phyloP scores from a whole-genome alignment of 345 rosid genomes.

The Salix caprea region DNA sequence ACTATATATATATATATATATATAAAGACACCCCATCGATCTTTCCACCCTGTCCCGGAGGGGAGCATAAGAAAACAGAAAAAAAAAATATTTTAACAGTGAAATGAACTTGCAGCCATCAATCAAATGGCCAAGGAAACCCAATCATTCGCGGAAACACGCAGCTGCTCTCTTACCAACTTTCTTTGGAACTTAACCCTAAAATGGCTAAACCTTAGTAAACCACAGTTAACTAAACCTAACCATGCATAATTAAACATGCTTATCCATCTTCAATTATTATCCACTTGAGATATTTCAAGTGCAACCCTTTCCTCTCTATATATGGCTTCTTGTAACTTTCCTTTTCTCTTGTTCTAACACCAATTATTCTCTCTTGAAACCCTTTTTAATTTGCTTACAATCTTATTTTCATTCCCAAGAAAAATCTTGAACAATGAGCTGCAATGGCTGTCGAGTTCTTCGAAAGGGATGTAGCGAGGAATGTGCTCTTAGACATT shows the following conservation, averaged over 20 bases:
- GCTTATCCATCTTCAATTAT: not conserved
- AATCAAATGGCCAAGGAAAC: slow-evolving; percentile 38
- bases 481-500: slow-evolving; percentile 63
- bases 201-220: not conserved
- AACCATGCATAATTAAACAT: not conserved
- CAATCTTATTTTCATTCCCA: not conserved
- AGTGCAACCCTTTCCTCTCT: not conserved
- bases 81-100: slow-evolving; percentile 1
- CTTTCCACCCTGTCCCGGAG: not conserved
- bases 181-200: slow-evolving; percentile 40
- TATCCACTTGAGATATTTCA: not conserved
- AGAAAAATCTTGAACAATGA: slow-evolving; percentile 36
- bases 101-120: not conserved
- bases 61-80: not conserved
- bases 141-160: slow-evolving; percentile 52
- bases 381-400: not conserved
- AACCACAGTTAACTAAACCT: slow-evolving; percentile 13
- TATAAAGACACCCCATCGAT: not conserved
- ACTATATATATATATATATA: not conserved
- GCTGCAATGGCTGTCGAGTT: slow-evolving; percentile 85
- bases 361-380: not conserved
- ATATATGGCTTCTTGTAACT: not conserved
- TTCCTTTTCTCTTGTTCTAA: not conserved
- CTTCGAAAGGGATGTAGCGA: slow-evolving; percentile 87
- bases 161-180: slow-evolving; percentile 52